These are phyloP conservation scores for Yamadazyma kitorensis DNA, from an alignment of 805 yeast genomes.

Conservation along the genomic window DNA sequence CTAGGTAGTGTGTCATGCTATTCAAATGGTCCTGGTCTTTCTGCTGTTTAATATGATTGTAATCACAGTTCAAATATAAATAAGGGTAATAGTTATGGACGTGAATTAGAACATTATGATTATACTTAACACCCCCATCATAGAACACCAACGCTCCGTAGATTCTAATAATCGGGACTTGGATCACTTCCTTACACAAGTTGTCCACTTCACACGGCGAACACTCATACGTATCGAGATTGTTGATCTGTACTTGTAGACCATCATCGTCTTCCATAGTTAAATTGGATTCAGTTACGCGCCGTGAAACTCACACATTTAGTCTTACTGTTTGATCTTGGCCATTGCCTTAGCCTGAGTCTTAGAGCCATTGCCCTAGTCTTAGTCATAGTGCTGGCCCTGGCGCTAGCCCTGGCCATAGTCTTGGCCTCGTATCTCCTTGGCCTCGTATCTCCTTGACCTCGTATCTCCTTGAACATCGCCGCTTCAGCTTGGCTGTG, in stretches of 20 bases:
- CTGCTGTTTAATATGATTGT: constrained; percentile 18
- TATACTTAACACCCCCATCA: constrained; percentile 22
- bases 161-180: constrained; percentile 74
- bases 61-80: constrained; percentile 61
- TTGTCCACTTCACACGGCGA: constrained; percentile 55
- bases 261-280: too few relatives aligned
- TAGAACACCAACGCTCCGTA: constrained; percentile 72
- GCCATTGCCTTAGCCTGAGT: too few relatives aligned
- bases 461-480: too few relatives aligned
- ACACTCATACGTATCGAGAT: constrained; percentile 65
- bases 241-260: constrained; percentile 50
- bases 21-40: constrained; percentile 19
- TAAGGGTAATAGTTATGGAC: constrained; percentile 87
- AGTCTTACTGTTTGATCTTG: too few relatives aligned
- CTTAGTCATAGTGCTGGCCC: too few relatives aligned
- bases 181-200: constrained; percentile 30
- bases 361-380: too few relatives aligned
- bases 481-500: too few relatives aligned
- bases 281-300: too few relatives aligned
- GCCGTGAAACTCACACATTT: too few relatives aligned
- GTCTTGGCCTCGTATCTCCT: too few relatives aligned
- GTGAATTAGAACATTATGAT: constrained; percentile 49
- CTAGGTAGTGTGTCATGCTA: constrained; percentile 43
- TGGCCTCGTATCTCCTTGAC: too few relatives aligned
- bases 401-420: too few relatives aligned